Percentiles rank a stretch among this genome's conserved stretches.
phyloP scores from a whole-genome alignment of 2,329 filamentous ascomycete species.

The Aspergillus arachidicola region DNA sequence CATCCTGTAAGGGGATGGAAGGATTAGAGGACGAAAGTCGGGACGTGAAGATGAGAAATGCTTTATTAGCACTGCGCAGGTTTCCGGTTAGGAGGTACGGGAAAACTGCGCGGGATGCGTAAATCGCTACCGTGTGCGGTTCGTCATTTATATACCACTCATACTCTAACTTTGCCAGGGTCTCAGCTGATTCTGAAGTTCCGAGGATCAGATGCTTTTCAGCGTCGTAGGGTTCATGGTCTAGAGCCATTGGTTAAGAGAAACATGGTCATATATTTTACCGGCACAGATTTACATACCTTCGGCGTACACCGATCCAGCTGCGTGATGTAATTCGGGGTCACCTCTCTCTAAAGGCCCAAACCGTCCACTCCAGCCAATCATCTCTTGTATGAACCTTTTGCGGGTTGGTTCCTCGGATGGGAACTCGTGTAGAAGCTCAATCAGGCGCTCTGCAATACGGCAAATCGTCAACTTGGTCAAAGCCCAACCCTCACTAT shows the following conservation, averaged over 20 bases:
- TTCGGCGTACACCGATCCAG: slow-evolving; percentile 84
- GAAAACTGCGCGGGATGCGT: slow-evolving; percentile 82
- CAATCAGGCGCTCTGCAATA: slow-evolving; percentile 63
- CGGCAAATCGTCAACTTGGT: slow-evolving; percentile 10
- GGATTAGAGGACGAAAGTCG: slow-evolving; percentile 61
- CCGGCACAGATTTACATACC: slow-evolving; percentile 41
- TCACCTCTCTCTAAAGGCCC: slow-evolving; percentile 90
- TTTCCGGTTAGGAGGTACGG: slow-evolving; percentile 92
- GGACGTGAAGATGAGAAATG: slow-evolving; percentile 74
- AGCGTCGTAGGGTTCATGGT: slow-evolving; percentile 89
- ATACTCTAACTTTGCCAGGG: slow-evolving; percentile 83
- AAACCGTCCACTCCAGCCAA: slow-evolving; percentile 82
- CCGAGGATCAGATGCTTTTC: slow-evolving; percentile 87
- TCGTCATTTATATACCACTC: slow-evolving; percentile 91
- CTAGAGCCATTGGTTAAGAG: slow-evolving; percentile 45
- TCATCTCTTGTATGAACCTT: slow-evolving; percentile 84
- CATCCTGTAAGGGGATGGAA: slow-evolving; percentile 74
- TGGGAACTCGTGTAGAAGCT: slow-evolving; percentile 78
- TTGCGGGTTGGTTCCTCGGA: slow-evolving; percentile 86
- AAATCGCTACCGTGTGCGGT: slow-evolving; percentile 81
- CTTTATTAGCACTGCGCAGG: slow-evolving; percentile 82
- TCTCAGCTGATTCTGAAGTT: slow-evolving; percentile 81
- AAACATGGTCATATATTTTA: slow-evolving; percentile 1
- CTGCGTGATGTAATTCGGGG: slow-evolving; percentile 90
- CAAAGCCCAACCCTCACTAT: background rate